Conservation (phyloP, 192 early-diverging fungal species). For the Spinellus fusiger region DNA sequence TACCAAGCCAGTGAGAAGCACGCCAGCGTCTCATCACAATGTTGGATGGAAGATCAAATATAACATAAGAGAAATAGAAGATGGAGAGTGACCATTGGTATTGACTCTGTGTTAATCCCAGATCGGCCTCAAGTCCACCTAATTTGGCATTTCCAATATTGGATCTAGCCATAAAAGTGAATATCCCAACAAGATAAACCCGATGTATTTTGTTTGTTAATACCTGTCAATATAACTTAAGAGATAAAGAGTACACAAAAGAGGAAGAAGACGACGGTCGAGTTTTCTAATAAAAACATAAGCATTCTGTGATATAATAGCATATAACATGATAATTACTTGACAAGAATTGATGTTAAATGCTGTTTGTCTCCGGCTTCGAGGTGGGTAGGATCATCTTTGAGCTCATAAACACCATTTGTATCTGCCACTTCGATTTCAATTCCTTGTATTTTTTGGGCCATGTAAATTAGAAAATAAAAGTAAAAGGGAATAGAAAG, state of each 20-base stretch:
- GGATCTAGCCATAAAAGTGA: slow-evolving; percentile 4
- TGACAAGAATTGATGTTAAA: no score
- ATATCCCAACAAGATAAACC: background rate
- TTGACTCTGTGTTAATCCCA: slow-evolving; percentile 32
- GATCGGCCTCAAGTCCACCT: slow-evolving; percentile 35
- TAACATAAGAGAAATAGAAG: slow-evolving; percentile 59
- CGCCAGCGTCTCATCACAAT: slow-evolving; percentile 41
- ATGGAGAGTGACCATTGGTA: slow-evolving; percentile 59
- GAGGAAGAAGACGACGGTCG: slow-evolving; percentile 1
- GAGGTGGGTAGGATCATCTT: no score
- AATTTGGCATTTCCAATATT: slow-evolving; percentile 51
- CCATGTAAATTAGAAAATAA: no score
- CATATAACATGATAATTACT: no score
- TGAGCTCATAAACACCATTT: no score
- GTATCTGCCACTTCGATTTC: no score
- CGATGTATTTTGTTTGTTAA: background rate
- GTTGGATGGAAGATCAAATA: slow-evolving; percentile 70
- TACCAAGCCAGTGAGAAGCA: slow-evolving; percentile 10
- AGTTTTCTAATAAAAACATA: no score
- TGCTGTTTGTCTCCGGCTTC: no score
- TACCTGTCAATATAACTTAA: slow-evolving; percentile 17
- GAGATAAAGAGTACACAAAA: slow-evolving; percentile 14
- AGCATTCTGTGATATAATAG: no score
- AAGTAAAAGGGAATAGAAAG: no score
- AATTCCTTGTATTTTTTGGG: no score